Conservation (phyloP, 2,329 filamentous ascomycete genomes). For the Neofusicoccum parvum region DNA sequence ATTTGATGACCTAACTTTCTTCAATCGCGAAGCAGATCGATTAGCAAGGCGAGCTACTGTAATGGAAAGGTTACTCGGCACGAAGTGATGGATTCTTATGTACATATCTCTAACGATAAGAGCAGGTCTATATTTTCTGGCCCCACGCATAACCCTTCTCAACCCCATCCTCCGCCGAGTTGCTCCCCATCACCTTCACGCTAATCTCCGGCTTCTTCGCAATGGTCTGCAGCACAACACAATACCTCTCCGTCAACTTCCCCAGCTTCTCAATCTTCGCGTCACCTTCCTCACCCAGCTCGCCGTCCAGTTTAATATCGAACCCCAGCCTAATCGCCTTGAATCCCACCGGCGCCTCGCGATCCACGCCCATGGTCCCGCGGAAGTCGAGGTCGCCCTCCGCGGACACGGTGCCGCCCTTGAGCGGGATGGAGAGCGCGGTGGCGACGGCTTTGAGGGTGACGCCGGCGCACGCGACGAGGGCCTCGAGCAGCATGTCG, state of each 20-base stretch:
- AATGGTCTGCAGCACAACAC: conserved; percentile 34
- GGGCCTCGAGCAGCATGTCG: conserved; percentile 54
- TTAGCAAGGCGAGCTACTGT: too few species aligned
- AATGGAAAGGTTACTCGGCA: too few species aligned
- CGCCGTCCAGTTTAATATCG: conserved; percentile 25
- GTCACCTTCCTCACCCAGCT: conserved; percentile 39
- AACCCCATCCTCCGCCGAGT: conserved; percentile 25
- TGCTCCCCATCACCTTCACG: neutral
- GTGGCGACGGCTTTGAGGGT: conserved; percentile 56
- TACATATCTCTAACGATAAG: too few species aligned
- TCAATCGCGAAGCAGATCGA: too few species aligned
- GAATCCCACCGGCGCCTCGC: conserved; percentile 50
- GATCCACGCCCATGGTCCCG: conserved; percentile 53
- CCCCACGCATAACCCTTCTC: conserved; percentile 7
- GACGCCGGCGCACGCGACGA: conserved; percentile 54
- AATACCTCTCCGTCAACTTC: conserved; percentile 54
- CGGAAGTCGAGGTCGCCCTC: conserved; percentile 54
- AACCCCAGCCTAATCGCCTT: conserved; percentile 50
- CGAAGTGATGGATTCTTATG: too few species aligned
- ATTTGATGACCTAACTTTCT: too few species aligned
- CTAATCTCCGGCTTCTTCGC: conserved; percentile 2
- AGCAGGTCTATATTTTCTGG: neutral
- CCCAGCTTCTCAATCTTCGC: conserved; percentile 49
- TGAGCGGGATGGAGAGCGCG: conserved; percentile 48
- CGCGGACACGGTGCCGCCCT: conserved; percentile 45